Conservation (phyloP, 805 yeast species). For the Candida xiaguanensis region DNA sequence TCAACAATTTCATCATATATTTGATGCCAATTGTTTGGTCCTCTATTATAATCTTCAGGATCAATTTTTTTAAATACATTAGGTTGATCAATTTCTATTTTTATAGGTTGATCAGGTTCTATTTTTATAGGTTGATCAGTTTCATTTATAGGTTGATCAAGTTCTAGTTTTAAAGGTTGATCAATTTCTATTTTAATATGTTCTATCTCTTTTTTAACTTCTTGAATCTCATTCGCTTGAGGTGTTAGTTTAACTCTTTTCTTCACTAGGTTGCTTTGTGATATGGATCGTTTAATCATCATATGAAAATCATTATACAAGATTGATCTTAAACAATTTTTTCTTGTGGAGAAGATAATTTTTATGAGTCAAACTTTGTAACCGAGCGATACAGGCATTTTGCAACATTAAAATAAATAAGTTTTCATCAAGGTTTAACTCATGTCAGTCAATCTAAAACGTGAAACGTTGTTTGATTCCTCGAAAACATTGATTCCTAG, state of each 20-base stretch:
- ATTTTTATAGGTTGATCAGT: no score
- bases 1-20: constrained; percentile 57
- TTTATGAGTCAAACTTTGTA: constrained; percentile 1
- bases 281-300: not conserved
- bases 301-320: not conserved
- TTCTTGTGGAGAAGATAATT: constrained; percentile 2
- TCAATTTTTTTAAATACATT: constrained; percentile 11
- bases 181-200: constrained; percentile 10
- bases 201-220: no score
- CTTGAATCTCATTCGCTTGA: not conserved
- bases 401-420: not conserved
- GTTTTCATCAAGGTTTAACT: not conserved
- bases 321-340: no score
- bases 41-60: constrained; percentile 5
- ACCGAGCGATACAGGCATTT: constrained; percentile 1
- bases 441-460: not conserved
- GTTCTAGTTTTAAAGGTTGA: no score
- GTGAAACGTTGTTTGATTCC: not conserved
- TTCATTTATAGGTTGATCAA: no score
- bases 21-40: constrained; percentile 47
- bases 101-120: no score
- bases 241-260: constrained; percentile 2
- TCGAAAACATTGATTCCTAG: not conserved
- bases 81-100: constrained; percentile 6
- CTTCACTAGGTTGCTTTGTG: not conserved